Percentiles rank a stretch among this genome's conserved stretches.
phyloP scores from a whole-genome alignment of 1,284 basidiomycete species.

The Singerocomus inundabilis region DNA sequence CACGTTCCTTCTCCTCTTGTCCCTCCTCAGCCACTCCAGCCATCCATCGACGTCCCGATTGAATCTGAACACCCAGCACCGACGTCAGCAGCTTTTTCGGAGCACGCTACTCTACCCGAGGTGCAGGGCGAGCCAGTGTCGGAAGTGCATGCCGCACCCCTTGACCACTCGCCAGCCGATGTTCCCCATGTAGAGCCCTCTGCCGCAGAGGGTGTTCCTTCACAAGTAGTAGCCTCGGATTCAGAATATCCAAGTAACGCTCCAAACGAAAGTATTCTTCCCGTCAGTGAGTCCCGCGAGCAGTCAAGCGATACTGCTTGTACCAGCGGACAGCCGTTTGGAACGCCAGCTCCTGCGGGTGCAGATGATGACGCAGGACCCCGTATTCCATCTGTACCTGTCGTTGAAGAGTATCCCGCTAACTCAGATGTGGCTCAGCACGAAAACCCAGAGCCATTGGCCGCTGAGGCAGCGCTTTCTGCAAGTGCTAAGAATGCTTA shows the following conservation, averaged over 20 bases:
- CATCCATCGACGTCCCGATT: slow-evolving; percentile 18
- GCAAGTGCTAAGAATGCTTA: slow-evolving; percentile 5
- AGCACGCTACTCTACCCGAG: slow-evolving; percentile 9
- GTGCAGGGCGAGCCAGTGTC: slow-evolving; percentile 6
- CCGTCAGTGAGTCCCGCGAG: slow-evolving; percentile 23
- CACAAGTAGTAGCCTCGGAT: slow-evolving; percentile 5
- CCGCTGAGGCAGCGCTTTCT: slow-evolving; percentile 9
- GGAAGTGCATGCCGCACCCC: slow-evolving; percentile 12
- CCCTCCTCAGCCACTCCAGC: slow-evolving; percentile 17
- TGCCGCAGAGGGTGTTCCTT: slow-evolving; percentile 3
- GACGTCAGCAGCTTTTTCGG: slow-evolving; percentile 3
- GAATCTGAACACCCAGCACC: slow-evolving; percentile 13
- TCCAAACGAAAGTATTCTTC: slow-evolving; percentile 6
- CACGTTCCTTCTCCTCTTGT: slow-evolving; percentile 34
- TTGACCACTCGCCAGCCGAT: slow-evolving; percentile 20
- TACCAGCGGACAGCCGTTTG: slow-evolving; percentile 4
- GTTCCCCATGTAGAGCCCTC: slow-evolving; percentile 14
- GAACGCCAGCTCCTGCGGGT: slow-evolving; percentile 4
- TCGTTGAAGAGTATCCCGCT: slow-evolving; percentile 5
- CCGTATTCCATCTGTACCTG: not conserved
- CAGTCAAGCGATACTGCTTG: slow-evolving; percentile 7
- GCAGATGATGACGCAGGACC: slow-evolving; percentile 5
- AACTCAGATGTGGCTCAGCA: slow-evolving; percentile 10
- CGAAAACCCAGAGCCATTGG: slow-evolving; percentile 9
- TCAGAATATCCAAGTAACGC: slow-evolving; percentile 3